Base-by-base conservation (phyloP, 2,329 filamentous ascomycete genomes). In the Verticillium klebahnii region DNA sequence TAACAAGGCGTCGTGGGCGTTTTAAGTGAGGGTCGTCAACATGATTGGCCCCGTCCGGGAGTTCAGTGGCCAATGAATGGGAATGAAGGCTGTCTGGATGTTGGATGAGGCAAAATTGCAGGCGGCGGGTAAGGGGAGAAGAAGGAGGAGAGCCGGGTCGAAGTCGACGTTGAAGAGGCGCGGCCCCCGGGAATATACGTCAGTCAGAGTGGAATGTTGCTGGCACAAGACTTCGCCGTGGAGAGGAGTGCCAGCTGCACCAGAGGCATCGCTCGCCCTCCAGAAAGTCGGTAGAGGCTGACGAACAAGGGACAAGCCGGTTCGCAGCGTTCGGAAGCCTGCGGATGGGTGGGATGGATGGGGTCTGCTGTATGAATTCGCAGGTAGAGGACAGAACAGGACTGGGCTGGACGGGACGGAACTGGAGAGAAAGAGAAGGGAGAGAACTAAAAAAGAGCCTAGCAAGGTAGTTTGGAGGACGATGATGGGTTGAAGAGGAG, bases 1-100 rank as follows among this genome's bases (percentile, higher is more conserved):
- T 45, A 45, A 17, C 72, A 70, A 70, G 75, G 72, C 70, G 74
- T 78, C 73, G 73, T 73, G 77, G 39, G 57, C 71, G 73, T 72
- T 78, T 72, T 72, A 72, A 69, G 68, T 68, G 64, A 68, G 68
- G 74, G 68, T 69, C 73, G 73, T 75, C 67, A 72, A 77, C 73
- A 76, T 80, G 78, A 81, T 81, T 80, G 78, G 79, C 67, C 67
- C 69, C 66, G 69, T 64, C 64, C 64, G 64, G 50, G 71, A 67
- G 65, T 66, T 64, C 63, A 67, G 69, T 70, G 72, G 74, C 79
- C 78, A 80, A 80, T 77, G 73, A 74, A 76, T 61, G 69, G 64
- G 65, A 68, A 64, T 67, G 67, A 68, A 45, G 39, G 67, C 62
- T 68, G 66, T 45, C 15, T 45, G 14, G 39, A 45, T 45, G n/a